Percentiles rank a stretch among this genome's conserved stretches.
Conservation (phyloP, 2,329 filamentous ascomycete genomes). For the Leptographium galeiforme region DNA sequence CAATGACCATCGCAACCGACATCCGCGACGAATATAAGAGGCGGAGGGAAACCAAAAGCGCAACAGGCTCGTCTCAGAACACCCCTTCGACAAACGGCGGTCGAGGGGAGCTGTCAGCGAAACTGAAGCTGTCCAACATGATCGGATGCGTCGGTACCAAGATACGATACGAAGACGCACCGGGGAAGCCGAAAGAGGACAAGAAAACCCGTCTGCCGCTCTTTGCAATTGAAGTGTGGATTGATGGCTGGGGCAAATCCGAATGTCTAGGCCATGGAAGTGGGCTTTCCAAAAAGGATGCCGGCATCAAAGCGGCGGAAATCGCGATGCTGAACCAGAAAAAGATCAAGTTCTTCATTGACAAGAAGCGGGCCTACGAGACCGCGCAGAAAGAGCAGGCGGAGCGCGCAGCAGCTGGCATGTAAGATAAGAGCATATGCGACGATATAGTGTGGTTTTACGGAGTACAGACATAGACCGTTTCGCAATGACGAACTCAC, state of each 20-base stretch:
- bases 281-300: constrained; percentile 55
- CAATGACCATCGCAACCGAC: constrained; percentile 43
- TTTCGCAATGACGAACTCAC: too few species aligned
- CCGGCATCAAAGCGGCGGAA: constrained; percentile 51
- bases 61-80: neutral
- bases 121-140: constrained; percentile 35
- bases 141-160: constrained; percentile 44
- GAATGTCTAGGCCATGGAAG: constrained; percentile 49
- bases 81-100: neutral
- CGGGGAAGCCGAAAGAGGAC: constrained; percentile 37
- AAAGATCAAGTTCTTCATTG: constrained; percentile 35
- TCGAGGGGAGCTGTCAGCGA: constrained; percentile 19
- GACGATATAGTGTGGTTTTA: neutral
- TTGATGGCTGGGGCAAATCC: constrained; percentile 56
- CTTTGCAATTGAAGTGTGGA: constrained; percentile 49
- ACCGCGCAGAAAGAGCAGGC: constrained; percentile 17
- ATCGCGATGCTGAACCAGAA: constrained; percentile 54
- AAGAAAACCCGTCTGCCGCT: constrained; percentile 38
- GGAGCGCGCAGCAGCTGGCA: neutral
- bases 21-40: constrained; percentile 30
- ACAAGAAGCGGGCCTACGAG: constrained; percentile 32
- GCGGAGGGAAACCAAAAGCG: constrained; percentile 4
- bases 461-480: neutral
- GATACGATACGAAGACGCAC: constrained; percentile 48
- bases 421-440: neutral